Conservation (phyloP, 2,329 filamentous ascomycete genomes). For the Arthroderma uncinatum region DNA sequence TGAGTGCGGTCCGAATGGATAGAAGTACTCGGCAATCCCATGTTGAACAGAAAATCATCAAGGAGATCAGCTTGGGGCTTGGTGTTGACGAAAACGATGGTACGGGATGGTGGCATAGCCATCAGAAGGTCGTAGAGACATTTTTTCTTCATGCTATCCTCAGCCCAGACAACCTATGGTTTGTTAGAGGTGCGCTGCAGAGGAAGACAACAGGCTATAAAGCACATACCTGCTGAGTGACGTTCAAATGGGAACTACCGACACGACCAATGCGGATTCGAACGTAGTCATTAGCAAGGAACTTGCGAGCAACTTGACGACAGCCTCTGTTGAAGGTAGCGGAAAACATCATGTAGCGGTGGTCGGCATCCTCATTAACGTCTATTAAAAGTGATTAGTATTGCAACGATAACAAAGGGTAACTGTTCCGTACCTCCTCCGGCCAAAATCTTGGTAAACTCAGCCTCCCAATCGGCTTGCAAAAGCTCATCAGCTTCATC, state of each 20-base stretch:
- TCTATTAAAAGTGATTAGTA: conserved; percentile 32
- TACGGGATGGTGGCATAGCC: conserved; percentile 59
- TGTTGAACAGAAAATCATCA: conserved; percentile 79
- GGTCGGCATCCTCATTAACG: conserved; percentile 62
- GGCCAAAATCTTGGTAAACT: conserved; percentile 63
- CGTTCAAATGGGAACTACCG: conserved; percentile 71
- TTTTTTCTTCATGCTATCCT: conserved; percentile 55
- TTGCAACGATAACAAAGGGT: not conserved
- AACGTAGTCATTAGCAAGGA: conserved; percentile 62
- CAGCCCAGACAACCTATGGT: conserved; percentile 51
- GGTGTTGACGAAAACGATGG: conserved; percentile 80
- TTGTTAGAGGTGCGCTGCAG: not conserved
- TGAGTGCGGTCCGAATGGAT: conserved; percentile 84
- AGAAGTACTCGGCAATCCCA: conserved; percentile 67
- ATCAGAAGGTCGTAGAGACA: conserved; percentile 62
- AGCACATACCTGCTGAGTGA: conserved; percentile 53
- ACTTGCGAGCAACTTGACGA: conserved; percentile 63
- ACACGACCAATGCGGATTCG: conserved; percentile 79
- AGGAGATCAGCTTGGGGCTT: conserved; percentile 68
- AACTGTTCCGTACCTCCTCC: conserved; percentile 58
- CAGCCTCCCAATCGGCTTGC: conserved; percentile 62
- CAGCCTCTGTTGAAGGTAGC: conserved; percentile 81
- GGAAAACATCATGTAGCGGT: conserved; percentile 72
- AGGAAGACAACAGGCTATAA: not conserved
- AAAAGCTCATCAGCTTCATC: conserved; percentile 96